Conservation (phyloP, 306 rosid genomes). For the Corylus avellana region DNA sequence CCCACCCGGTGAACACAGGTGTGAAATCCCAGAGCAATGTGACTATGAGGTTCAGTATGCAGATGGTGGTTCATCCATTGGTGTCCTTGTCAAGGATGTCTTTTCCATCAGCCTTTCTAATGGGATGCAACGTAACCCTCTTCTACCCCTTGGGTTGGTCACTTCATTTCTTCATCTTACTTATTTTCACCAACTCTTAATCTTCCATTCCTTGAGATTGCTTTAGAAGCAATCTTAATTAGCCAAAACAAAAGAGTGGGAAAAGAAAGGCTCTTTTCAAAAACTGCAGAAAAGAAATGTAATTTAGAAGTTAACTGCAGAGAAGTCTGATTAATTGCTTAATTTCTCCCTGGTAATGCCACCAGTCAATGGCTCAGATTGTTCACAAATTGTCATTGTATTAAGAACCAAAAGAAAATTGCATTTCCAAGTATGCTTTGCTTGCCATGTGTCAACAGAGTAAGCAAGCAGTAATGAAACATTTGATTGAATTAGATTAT, state of each 20-base stretch:
- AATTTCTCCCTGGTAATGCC: neutral
- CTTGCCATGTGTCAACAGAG: neutral
- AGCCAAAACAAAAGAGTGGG: too few species aligned
- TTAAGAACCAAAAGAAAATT: neutral
- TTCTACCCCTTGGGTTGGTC: conserved; percentile 78
- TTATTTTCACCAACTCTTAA: neutral
- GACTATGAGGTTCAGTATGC: conserved; percentile 82
- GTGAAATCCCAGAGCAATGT: conserved; percentile 73
- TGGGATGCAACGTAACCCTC: conserved; percentile 60
- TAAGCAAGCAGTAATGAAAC: neutral
- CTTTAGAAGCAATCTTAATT: neutral
- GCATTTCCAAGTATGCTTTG: neutral
- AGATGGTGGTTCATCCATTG: conserved; percentile 81
- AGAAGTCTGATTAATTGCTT: neutral
- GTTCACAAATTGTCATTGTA: neutral
- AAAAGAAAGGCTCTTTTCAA: neutral
- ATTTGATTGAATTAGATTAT: neutral
- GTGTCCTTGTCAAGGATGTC: conserved; percentile 73
- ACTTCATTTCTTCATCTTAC: conserved; percentile 13
- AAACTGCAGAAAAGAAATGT: too few species aligned
- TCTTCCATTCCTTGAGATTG: neutral
- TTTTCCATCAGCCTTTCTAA: conserved; percentile 65
- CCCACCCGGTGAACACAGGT: conserved; percentile 43
- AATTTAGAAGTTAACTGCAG: too few species aligned
- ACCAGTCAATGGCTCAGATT: neutral